These are phyloP conservation scores for Gastrodia elata DNA, from an alignment of 106 monocot genomes.

Conservation along the genomic window DNA sequence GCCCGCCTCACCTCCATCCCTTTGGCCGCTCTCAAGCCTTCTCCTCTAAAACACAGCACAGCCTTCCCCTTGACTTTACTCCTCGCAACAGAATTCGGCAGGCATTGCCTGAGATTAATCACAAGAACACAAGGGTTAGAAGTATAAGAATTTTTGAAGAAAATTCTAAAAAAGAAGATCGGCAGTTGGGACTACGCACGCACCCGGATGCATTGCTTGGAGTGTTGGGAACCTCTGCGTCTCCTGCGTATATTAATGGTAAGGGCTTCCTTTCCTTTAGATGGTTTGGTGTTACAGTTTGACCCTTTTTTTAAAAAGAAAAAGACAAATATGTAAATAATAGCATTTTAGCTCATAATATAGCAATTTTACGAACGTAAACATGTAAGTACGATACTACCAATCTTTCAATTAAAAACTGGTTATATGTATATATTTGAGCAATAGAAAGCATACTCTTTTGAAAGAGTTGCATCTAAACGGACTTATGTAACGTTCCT, in stretches of 20 bases:
- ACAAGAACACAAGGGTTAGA: too few relatives aligned
- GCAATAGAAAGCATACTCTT: too few relatives aligned
- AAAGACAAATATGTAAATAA: neutral
- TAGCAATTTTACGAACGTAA: too few relatives aligned
- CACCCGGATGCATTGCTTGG: slow-evolving; percentile 47
- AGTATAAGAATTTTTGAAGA: too few relatives aligned
- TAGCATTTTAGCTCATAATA: neutral
- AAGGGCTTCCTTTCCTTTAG: slow-evolving; percentile 28
- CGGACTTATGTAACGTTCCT: too few relatives aligned
- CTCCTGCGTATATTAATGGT: slow-evolving; percentile 56
- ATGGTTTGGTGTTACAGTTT: slow-evolving; percentile 53
- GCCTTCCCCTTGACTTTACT: slow-evolving; percentile 63
- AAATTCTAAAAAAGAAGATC: too few relatives aligned
- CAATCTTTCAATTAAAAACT: too few relatives aligned
- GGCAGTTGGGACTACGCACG: too few relatives aligned
- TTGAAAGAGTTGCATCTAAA: too few relatives aligned
- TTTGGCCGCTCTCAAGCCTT: slow-evolving; percentile 49
- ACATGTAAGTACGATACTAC: too few relatives aligned
- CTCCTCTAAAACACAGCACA: slow-evolving; percentile 69
- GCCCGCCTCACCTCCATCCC: slow-evolving; percentile 74
- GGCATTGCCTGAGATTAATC: slow-evolving; percentile 76
- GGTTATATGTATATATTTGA: too few relatives aligned
- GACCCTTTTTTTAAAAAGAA: slow-evolving; percentile 30
- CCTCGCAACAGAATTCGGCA: slow-evolving; percentile 45
- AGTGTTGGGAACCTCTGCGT: slow-evolving; percentile 49